Base-by-base conservation (phyloP, 2,329 filamentous ascomycete genomes). In the Arthrobotrys musiformis region DNA sequence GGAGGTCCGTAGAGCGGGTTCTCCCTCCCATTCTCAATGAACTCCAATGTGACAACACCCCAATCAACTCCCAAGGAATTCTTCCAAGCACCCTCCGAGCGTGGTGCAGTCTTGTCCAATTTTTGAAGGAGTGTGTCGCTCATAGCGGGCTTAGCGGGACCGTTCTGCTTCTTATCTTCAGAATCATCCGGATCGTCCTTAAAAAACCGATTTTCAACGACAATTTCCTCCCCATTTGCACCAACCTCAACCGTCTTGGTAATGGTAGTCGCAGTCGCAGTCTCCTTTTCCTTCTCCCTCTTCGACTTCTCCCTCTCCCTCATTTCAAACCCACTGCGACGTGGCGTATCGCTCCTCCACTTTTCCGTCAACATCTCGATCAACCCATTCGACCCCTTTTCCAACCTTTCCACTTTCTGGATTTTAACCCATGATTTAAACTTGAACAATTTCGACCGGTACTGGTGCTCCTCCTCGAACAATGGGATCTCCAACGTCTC, bases 381-480 rank as follows among this genome's bases (percentile, higher is more conserved):
- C 9, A 78, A 48, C 4, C 6, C 52, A 2, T 78, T 56, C 8
- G 60, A 61, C 11, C 67, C 67, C 42, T 78, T 78, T 17, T 63
- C 50, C 60, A 78, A 50, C 48, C 66, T 66, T 28, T 70, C 52
- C 3, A 19, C 74, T 42, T 70, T 64, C 24, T 52, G 19, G 15
- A 78, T 30, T n/a, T 46, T 70, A n/a, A 72, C 74, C 66, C 68
- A 78, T 17, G 60, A 64, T 33, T 62, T 70, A 37, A 78, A 78
- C 30, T 58, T 61, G 24, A 78, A 78, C 17, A 62, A 7, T n/a
- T 52, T 42, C 26, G 24, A 62, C 9, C 44, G n/a, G 19, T 28
- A 28, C 11, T 40, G 17, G 19, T 70, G 69, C 24, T 72, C 60
- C 33, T 78, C 74, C 42, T 76, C 72, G 48, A 76, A 76, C 40